Base-by-base conservation (phyloP, 1,139 yeast genomes). In the Diutina siamensis region DNA sequence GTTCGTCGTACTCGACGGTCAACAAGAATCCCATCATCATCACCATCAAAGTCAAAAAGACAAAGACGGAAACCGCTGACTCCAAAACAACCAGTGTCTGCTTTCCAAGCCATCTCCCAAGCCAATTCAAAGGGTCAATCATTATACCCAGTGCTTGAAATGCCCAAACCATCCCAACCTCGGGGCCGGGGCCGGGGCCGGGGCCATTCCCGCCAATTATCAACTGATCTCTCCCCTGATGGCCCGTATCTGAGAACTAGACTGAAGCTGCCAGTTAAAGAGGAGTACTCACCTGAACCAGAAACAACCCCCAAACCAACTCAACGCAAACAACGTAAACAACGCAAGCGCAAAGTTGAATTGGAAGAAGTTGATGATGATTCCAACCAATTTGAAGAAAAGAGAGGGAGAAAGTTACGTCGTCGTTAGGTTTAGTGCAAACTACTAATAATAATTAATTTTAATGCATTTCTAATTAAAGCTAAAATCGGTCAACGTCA, bases 401-500 rank as follows among this genome's bases (percentile, higher is more conserved):
- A 25, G 5, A 25, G 28, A 25, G 10, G 28, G 10, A 25, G 10
- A n/a, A n/a, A n/a, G n/a, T n/a, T n/a, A n/a, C n/a, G n/a, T n/a
- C n/a, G n/a, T n/a, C n/a, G n/a, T n/a, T n/a, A n/a, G n/a, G n/a
- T n/a, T n/a, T n/a, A n/a, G n/a, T n/a, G n/a, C n/a, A n/a, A n/a
- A n/a, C n/a, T n/a, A n/a, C n/a, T n/a, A n/a, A n/a, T n/a, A n/a
- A n/a, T n/a, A n/a, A n/a, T n/a, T n/a, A n/a, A n/a, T n/a, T n/a
- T n/a, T n/a, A n/a, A n/a, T 25, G 28, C 28, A 25, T 25, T 25
- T 25, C 20, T 46, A 48, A 3, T 46, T 44, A 32, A 42, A 52
- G 5, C 44, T 13, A 44, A 71, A 70, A 32, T 64, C 67, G 46
- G 60, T 64, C 54, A 70, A 62, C 2, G 74, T 66, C 15, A 63